Evolutionary conservation across 2,329 filamentous ascomycete species (phyloP), one percentile per base, ranked within the genome.

Genomic region (Phaeosphaeriaceae sp.): DNA sequence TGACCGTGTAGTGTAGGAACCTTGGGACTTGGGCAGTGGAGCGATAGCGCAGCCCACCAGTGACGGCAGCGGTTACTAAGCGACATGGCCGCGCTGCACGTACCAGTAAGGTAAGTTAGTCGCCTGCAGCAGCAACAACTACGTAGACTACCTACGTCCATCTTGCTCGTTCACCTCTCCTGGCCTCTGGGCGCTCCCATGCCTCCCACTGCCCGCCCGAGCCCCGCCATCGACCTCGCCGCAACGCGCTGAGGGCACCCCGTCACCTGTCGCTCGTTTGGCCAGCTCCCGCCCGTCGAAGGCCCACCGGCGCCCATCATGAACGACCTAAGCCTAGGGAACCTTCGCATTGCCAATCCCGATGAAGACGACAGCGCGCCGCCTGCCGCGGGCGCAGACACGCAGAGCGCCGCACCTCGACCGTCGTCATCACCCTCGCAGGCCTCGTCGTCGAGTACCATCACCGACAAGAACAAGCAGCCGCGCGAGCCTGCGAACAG

Each of bases 261-360:
- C 61, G 60, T 54, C 55, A 31, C 45, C 58, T 50, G 56, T 65
- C 64, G 62, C 65, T 67, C 62, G 67, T 67, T 27, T 27, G 25
- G 25, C 25, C 25, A 9, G 4, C 25, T 27, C 5, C 64, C 53
- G 51, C 64, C 63, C 41, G 41, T 21, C n/a, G 17, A 21, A 3
- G 3, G n/a, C 20, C 61, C 61, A 58, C 48, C 53, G 54, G 58
- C 63, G 63, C 68, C 64, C 63, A 71, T 56, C 50, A 51, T 57
- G 60, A 97, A 97, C 93, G 93, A 97, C 83, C 82, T 97, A 77
- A 96, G 91, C 80, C 88, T 98, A 67, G 95, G 95, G 74, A 94
- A 94, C 72, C 84, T 99, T 79, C 92, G 94, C 78, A 98, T 99
- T 78, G 94, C 95, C 71, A 99, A 98, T 79, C 94, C 94, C 54